phyloP scores from a whole-genome alignment of 352 stramenopile species.

The Phytophthora gonapodyides region DNA sequence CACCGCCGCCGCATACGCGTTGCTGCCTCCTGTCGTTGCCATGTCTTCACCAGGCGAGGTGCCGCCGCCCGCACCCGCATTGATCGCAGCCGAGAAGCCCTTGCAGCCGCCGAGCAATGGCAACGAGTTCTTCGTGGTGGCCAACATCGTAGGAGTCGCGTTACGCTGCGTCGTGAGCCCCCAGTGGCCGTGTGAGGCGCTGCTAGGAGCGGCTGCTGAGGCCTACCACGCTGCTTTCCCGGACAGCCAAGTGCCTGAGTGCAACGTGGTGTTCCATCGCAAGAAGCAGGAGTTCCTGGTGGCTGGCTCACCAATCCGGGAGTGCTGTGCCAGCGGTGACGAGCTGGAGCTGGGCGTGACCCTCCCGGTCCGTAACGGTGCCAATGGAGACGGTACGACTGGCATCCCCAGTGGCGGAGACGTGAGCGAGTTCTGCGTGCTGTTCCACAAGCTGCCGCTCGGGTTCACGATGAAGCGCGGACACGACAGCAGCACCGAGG shows the following conservation, averaged over 20 bases:
- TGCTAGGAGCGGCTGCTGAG: constrained; percentile 66
- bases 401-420: constrained; percentile 29
- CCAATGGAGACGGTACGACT: constrained; percentile 2
- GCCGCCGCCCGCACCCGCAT: constrained; percentile 16
- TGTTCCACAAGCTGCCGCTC: constrained; percentile 86
- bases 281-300: constrained; percentile 60
- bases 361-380: constrained; percentile 21
- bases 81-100: constrained; percentile 20
- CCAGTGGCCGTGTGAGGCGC: constrained; percentile 69
- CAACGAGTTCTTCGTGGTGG: constrained; percentile 49
- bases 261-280: constrained; percentile 73
- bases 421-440: constrained; percentile 67
- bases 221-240: constrained; percentile 65
- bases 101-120: constrained; percentile 16
- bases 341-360: constrained; percentile 70
- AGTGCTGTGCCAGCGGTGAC: constrained; percentile 57
- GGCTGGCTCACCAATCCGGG: constrained; percentile 50
- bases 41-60: constrained; percentile 21
- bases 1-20: not conserved
- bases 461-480: constrained; percentile 88
- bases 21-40: not conserved
- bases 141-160: constrained; percentile 54
- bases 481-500: constrained; percentile 65
- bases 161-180: constrained; percentile 62
- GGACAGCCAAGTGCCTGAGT: constrained; percentile 72